Percentiles rank a stretch among this genome's conserved stretches.
phyloP scores from a whole-genome alignment of 257 asterid genomes.

The Primulina eburnea region DNA sequence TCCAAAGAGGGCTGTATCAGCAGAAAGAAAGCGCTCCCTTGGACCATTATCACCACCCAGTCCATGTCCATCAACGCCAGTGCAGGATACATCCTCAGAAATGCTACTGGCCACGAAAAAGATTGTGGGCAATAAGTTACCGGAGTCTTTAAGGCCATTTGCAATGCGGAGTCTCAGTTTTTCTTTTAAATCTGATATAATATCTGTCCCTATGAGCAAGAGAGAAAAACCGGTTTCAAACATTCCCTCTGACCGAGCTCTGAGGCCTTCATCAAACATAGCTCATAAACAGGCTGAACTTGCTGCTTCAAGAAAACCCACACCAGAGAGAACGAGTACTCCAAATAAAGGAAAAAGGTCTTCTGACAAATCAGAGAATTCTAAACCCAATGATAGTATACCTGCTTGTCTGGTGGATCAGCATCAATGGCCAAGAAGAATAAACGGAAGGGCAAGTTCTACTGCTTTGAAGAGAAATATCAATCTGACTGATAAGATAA shows the following conservation, averaged over 20 bases:
- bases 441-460: conserved; percentile 40
- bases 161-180: conserved; percentile 63
- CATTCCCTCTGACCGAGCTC: conserved; percentile 43
- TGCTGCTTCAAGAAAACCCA: conserved; percentile 51
- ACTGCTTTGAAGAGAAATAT: conserved; percentile 38
- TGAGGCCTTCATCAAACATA: conserved; percentile 56
- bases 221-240: conserved; percentile 53
- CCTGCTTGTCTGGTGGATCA: conserved; percentile 54
- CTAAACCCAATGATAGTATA: conserved; percentile 52
- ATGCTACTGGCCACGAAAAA: conserved; percentile 42
- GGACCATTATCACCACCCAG: conserved; percentile 53
- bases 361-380: conserved; percentile 68
- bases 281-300: conserved; percentile 46
- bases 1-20: conserved; percentile 72
- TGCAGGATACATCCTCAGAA: conserved; percentile 48
- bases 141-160: conserved; percentile 81
- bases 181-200: conserved; percentile 58
- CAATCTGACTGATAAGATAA: conserved; percentile 46
- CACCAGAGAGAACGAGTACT: conserved; percentile 74
- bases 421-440: conserved; percentile 68
- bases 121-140: conserved; percentile 42
- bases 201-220: conserved; percentile 49
- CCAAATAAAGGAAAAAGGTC: conserved; percentile 63
- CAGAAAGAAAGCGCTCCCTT: conserved; percentile 63
- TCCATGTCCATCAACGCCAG: conserved; percentile 62